Base-by-base conservation (phyloP, 306 rosid species). In the Glycyrrhiza uralensis region DNA sequence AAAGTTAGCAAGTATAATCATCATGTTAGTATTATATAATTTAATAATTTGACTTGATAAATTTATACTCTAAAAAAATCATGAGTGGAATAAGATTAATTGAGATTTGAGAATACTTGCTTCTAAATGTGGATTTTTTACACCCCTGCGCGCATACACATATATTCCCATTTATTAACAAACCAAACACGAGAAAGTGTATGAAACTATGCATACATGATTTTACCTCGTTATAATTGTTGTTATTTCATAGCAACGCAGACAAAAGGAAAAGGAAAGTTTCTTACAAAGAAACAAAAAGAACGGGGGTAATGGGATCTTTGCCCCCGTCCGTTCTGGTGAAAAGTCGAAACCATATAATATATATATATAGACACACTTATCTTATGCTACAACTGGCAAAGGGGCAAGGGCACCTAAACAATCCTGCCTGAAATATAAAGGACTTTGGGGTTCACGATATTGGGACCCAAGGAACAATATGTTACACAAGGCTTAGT, bases 391-490 rank as follows among this genome's bases (percentile, higher is more conserved):
- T 79, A 64, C 86, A 79, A 83, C 81, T 75, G 84, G 83, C 86
- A 79, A 79, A 82, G n/a, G n/a, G n/a, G n/a, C n/a, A n/a, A n/a
- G 58, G 54, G 66, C 20, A 51, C 72, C 74, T 24, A 66, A 65
- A 66, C 69, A 32, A 64, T 47, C 47, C 69, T 56, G 13, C 18
- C 60, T 42, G 15, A 61, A n/a, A 66, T 18, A 33, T 18, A 82
- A 75, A 71, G 76, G 76, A 20, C 76, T 58, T 79, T 75, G 79
- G 81, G 64, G 84, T 79, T 83, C 76, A 65, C 74, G 10, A 42
- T 11, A 44, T 65, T 83, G 87, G 87, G 87, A 70, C 84, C 87
- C 84, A 83, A 75, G n/a, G 74, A 70, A 79, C 69, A 83, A 65
- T 66, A 72, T 56, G 81, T 75, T 59, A 71, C 51, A 35, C n/a